Base-by-base conservation (phyloP, 257 asterid species). In the Ajuga chamaepitys region DNA sequence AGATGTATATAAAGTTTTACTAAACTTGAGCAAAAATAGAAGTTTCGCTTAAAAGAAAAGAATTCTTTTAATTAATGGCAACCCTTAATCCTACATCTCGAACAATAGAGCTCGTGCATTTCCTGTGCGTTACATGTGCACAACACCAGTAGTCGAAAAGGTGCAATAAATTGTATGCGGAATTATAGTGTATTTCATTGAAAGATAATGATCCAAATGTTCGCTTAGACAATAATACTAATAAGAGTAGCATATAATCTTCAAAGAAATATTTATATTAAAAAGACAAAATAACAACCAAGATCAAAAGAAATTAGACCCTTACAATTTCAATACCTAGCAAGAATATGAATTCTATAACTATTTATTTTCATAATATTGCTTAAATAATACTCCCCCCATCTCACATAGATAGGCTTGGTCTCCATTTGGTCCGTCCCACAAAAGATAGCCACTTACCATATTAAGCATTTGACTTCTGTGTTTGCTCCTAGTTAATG, bases 71-170 rank as follows among this genome's bases (percentile, higher is more conserved):
- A 66, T 38, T 32, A 18, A 44, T 40, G 41, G 26, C 32, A 26
- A 24, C 42, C 34, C 3, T 46, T 40, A 66, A 42, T 42, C 40
- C 20, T 24, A 60, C 32, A 71, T 41, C 54, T 16, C 58, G 26
- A 45, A 61, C 9, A 11, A 48, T 1, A 7, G 48, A 65, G 7
- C 25, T 24, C 11, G 72, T 42, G 75, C 75, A 66, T 32, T 64
- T 72, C 65, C 21, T 46, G 70, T 37, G 75, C 63, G 61, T 4
- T 53, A 45, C 62, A 58, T 8, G 44, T 11, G 53, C 58, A 58
- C 58, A 51, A 51, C 4, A 44, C 16, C 32, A 11, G 20, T 65
- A 34, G 17, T 22, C 52, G 80, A 62, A 58, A 34, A 41, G 58
- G 62, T 42, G 55, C 35, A 14, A 59, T 40, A 62, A 51, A 38